Base-by-base conservation (phyloP, 225 moss, liverwort and hornwort species). In the Pleurozium schreberi region DNA sequence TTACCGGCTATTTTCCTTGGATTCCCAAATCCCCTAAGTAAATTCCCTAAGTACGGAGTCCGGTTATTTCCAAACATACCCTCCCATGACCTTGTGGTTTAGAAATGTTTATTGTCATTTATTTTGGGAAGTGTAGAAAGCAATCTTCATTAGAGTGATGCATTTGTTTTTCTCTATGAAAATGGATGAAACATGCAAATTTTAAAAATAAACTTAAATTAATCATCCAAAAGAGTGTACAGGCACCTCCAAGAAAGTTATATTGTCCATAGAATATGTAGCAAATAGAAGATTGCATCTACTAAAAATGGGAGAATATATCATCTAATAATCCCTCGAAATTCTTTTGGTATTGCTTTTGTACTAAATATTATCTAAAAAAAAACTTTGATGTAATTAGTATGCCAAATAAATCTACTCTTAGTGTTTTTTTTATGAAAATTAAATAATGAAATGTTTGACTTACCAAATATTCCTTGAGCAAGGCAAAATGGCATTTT, bases 221-320 rank as follows among this genome's bases (percentile, higher is more conserved):
- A 6, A 26, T 25, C 25, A 78, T 26, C 13, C 14, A 5, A 13
- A 52, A 28, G 15, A 28, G 3, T 6, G 3, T 28, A 28, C 17
- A 43, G 18, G 47, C 31, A 47, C n/a, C n/a, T 30, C 21, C 1
- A 0, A 8, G 33, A 50, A 33, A n/a, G 4, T n/a, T 2, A 25
- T 55, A 36, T 23, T 77, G 15, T 55, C 4, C 0, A 6, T 4
- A 10, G 4, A 10, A 38, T 38, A 2, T 78, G 15, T 23, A 14
- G 5, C 8, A 77, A 23, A 77, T 23, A 0, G 53, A 0, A 0
- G 0, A 55, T 26, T 78, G 25, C 14, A 36, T 76, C 1, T 2
- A 50, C 0, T 34, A 0, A 22, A 14, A 34, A 36, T 22, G 5
- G 18, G 1, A 76, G 14, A 9, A 76, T 52, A 21, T 21, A 50